Evolutionary conservation across 2,329 filamentous ascomycete genomes (phyloP).

Genomic region (Pestalotiopsis sp.): DNA sequence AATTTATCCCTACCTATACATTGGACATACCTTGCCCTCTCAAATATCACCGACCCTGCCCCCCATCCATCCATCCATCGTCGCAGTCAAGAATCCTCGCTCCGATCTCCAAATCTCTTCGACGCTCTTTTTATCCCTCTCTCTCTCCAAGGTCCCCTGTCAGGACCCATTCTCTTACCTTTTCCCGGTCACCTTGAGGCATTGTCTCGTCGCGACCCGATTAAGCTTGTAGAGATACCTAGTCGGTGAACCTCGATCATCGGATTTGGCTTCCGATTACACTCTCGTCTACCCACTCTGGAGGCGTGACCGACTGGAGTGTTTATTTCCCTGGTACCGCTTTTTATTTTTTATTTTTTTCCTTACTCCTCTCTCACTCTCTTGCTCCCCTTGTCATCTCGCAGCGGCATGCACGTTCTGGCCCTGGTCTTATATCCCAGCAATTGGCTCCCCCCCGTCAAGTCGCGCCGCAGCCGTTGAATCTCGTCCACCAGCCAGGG

Average conservation of each 20-base stretch:
- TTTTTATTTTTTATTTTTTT: slow-evolving; percentile 23
- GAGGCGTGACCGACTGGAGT: slow-evolving; percentile 31
- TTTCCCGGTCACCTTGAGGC: slow-evolving; percentile 22
- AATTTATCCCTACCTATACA: slow-evolving; percentile 30
- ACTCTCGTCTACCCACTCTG: slow-evolving; percentile 27
- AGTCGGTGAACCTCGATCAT: slow-evolving; percentile 40
- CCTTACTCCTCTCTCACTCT: slow-evolving; percentile 23
- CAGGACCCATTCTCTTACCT: slow-evolving; percentile 22
- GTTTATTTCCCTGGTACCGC: slow-evolving; percentile 35
- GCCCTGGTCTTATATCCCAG: slow-evolving; percentile 35
- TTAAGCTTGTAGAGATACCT: slow-evolving; percentile 33
- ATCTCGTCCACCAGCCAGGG: slow-evolving; percentile 44
- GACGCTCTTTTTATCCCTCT: slow-evolving; percentile 22
- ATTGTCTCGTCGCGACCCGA: slow-evolving; percentile 27
- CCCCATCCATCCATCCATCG: slow-evolving; percentile 24
- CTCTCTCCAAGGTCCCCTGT: slow-evolving; percentile 25
- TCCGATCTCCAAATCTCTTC: slow-evolving; percentile 32
- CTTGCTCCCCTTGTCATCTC: neutral
- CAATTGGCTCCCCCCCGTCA: slow-evolving; percentile 29
- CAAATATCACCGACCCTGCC: slow-evolving; percentile 35
- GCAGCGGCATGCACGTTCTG: slow-evolving; percentile 24
- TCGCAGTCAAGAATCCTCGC: slow-evolving; percentile 31
- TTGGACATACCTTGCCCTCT: slow-evolving; percentile 32
- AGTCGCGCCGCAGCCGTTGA: slow-evolving; percentile 35
- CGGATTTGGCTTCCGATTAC: slow-evolving; percentile 40